A percentile compares a stretch with the other conserved stretches of the same genome.
Conservation (phyloP, 768 basidiomycete genomes). For the Sistotremastrum niveocremeum region DNA sequence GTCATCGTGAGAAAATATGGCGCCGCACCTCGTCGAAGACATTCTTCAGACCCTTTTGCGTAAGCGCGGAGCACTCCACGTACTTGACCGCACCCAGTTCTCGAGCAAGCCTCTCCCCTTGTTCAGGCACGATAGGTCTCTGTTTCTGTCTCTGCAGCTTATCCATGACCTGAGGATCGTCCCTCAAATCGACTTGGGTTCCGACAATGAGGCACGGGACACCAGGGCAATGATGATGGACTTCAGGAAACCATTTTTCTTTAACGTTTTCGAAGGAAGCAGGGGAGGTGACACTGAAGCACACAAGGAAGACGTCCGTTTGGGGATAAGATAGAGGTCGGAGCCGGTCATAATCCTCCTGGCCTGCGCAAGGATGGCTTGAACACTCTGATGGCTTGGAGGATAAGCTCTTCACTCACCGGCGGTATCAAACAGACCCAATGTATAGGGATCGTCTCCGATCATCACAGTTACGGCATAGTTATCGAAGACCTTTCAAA, state of each 20-base stretch:
- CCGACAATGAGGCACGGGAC: conserved; percentile 99
- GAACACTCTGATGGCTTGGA: background rate
- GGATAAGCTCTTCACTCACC: conserved; percentile 37
- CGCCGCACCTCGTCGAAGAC: conserved; percentile 93
- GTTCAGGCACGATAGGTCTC: conserved; percentile 74
- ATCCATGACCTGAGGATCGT: conserved; percentile 85
- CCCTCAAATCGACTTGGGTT: conserved; percentile 94
- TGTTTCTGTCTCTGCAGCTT: conserved; percentile 96
- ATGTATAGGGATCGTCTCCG: conserved; percentile 96
- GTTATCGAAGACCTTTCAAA: conserved; percentile 77
- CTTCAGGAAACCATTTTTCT: conserved; percentile 99
- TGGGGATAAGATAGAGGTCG: conserved; percentile 99
- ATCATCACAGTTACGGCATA: conserved; percentile 99
- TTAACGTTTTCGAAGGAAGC: conserved; percentile 99
- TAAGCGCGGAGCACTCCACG: conserved; percentile 97
- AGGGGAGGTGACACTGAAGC: conserved; percentile 97
- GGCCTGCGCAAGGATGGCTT: conserved; percentile 39
- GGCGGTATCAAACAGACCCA: conserved; percentile 97
- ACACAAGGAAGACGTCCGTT: conserved; percentile 98
- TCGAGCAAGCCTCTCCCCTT: conserved; percentile 89
- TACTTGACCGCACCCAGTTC: conserved; percentile 98
- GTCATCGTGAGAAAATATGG: background rate
- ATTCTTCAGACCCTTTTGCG: conserved; percentile 99
- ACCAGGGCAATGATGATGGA: conserved; percentile 98
- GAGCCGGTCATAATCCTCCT: conserved; percentile 99